A percentile compares a stretch with the other conserved stretches of the same genome.
These are phyloP conservation scores for Eucalyptus coolabah DNA, from an alignment of 345 rosid genomes.

Conservation along the genomic window DNA sequence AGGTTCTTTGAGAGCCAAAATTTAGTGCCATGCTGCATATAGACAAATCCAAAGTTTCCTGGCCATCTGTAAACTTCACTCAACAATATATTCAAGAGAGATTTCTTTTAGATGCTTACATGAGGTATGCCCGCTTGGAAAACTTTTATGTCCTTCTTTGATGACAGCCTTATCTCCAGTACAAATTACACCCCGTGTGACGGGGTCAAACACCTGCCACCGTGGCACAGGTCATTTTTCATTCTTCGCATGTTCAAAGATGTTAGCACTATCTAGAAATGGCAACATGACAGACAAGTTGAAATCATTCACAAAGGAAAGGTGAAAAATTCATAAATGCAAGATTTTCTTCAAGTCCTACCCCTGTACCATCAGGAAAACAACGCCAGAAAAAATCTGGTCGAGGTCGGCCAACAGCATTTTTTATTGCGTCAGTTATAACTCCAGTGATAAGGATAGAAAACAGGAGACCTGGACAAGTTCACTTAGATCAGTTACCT, in stretches of 20 bases:
- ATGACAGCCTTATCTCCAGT: constrained; percentile 58
- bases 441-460: constrained; percentile 74
- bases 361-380: constrained; percentile 87
- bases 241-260: neutral
- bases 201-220: constrained; percentile 40
- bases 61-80: neutral
- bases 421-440: constrained; percentile 85
- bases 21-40: neutral
- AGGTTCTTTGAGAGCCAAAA: neutral
- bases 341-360: constrained; percentile 2
- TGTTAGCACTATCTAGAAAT: neutral
- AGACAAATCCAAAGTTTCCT: neutral
- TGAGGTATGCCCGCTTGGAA: constrained; percentile 95
- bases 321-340: neutral
- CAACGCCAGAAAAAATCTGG: constrained; percentile 99
- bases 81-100: neutral
- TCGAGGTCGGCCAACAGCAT: constrained; percentile 90
- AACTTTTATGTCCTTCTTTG: constrained; percentile 92
- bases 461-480: constrained; percentile 58
- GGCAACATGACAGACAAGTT: neutral
- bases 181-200: constrained; percentile 58
- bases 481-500: neutral
- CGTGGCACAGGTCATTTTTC: neutral
- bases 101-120: constrained; percentile 27
- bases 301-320: neutral